A percentile compares a stretch with the other conserved stretches of the same genome.
These are phyloP conservation scores for Beauveria australis DNA, from an alignment of 2,329 filamentous ascomycete genomes.

Conservation along the genomic window DNA sequence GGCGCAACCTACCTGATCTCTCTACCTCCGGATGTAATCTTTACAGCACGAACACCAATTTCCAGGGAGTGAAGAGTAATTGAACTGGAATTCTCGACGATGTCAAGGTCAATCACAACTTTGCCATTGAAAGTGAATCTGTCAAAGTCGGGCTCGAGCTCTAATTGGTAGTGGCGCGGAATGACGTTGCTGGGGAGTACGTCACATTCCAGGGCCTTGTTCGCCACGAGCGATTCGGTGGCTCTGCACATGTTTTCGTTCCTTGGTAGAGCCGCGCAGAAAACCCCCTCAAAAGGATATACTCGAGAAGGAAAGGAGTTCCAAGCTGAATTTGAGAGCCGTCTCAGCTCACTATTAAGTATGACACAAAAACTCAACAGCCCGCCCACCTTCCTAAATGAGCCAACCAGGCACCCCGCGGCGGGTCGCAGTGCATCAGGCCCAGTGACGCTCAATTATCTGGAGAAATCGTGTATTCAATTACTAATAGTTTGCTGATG, in stretches of 20 bases:
- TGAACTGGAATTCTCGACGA: constrained; percentile 72
- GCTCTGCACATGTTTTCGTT: neutral
- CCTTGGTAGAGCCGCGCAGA: neutral
- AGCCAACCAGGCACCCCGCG: neutral
- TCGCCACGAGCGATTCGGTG: neutral
- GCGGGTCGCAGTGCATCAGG: neutral
- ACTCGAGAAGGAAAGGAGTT: neutral
- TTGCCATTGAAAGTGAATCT: constrained; percentile 81
- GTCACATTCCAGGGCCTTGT: constrained; percentile 46
- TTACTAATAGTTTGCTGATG: constrained; percentile 3
- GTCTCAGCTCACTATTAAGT: neutral
- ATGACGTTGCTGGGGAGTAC: constrained; percentile 87
- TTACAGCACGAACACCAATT: constrained; percentile 66
- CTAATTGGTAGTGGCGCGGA: constrained; percentile 82
- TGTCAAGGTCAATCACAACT: constrained; percentile 79
- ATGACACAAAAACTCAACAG: neutral
- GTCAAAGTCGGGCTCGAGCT: constrained; percentile 82
- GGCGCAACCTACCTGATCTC: constrained; percentile 32
- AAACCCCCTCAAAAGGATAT: neutral
- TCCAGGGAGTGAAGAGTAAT: constrained; percentile 85
- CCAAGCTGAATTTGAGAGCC: neutral
- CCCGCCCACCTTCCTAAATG: constrained; percentile 1
- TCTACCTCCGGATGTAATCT: constrained; percentile 34
- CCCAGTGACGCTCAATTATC: neutral
- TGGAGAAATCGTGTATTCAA: neutral